phyloP scores from a whole-genome alignment of 768 basidiomycete species.

The Macrolepiota fuliginosa region DNA sequence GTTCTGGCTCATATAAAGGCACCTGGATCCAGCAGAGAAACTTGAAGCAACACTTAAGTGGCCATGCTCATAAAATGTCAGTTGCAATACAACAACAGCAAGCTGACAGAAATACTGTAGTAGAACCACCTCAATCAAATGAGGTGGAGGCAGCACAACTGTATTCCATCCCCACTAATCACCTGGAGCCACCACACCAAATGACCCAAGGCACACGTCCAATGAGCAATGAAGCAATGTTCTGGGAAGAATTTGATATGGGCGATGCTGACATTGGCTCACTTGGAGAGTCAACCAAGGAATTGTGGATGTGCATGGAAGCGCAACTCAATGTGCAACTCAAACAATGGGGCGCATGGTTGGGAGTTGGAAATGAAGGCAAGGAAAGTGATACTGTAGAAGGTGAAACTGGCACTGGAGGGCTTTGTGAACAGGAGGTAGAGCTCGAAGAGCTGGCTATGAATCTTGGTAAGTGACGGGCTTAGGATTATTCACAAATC shows the following conservation, averaged over 20 bases:
- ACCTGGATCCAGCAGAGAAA: background rate
- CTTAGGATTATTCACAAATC: background rate
- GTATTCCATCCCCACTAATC: too few relatives aligned
- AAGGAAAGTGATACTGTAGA: background rate
- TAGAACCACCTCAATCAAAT: background rate
- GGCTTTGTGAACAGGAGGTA: too few relatives aligned
- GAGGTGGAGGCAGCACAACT: background rate
- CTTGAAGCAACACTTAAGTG: background rate
- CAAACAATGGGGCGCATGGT: background rate
- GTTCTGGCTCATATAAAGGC: background rate
- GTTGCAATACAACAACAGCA: background rate
- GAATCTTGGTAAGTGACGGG: background rate
- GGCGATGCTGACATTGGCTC: background rate
- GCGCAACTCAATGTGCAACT: background rate
- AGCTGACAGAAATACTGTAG: background rate
- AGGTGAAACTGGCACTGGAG: background rate
- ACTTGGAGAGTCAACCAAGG: background rate
- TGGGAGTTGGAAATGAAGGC: too few relatives aligned
- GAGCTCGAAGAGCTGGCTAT: too few relatives aligned
- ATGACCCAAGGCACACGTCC: too few relatives aligned
- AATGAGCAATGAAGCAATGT: too few relatives aligned
- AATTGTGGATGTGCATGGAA: background rate
- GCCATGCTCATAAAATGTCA: background rate
- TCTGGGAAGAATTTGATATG: background rate
- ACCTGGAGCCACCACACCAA: too few relatives aligned